These are phyloP conservation scores for Coemansia javaensis DNA, from an alignment of 192 early-diverging fungal genomes.

Conservation along the genomic window DNA sequence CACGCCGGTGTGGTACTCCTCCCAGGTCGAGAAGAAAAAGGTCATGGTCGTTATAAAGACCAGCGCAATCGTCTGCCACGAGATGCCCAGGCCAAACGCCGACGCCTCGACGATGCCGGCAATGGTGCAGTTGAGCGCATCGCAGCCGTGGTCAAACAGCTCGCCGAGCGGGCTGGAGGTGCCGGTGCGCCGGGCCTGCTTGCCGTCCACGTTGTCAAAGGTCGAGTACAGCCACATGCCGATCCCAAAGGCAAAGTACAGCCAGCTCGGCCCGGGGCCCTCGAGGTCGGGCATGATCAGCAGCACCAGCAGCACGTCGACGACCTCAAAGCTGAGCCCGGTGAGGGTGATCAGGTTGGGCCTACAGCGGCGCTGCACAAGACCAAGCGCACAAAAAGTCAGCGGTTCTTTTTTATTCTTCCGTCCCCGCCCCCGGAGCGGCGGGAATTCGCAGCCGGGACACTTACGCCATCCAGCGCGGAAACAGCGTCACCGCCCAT, in stretches of 20 bases:
- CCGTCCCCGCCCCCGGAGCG: too few species aligned
- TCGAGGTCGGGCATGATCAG: slow-evolving; percentile 65
- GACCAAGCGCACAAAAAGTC: neutral
- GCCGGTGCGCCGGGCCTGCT: slow-evolving; percentile 77
- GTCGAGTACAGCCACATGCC: slow-evolving; percentile 86
- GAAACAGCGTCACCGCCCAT: slow-evolving; percentile 80
- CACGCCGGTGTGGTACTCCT: slow-evolving; percentile 84
- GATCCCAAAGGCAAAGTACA: slow-evolving; percentile 68
- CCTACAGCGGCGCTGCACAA: slow-evolving; percentile 12
- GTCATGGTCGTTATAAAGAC: slow-evolving; percentile 64
- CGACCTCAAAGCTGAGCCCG: slow-evolving; percentile 70
- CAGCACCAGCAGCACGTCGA: slow-evolving; percentile 67
- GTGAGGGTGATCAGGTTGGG: slow-evolving; percentile 82
- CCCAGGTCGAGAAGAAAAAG: slow-evolving; percentile 86
- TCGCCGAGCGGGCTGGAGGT: slow-evolving; percentile 74
- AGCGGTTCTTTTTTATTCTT: too few species aligned
- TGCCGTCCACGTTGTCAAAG: slow-evolving; percentile 86
- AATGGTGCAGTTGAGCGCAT: slow-evolving; percentile 80
- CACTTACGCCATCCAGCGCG: slow-evolving; percentile 91
- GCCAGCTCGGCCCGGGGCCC: slow-evolving; percentile 65
- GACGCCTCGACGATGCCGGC: slow-evolving; percentile 69
- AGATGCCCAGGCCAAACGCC: slow-evolving; percentile 68
- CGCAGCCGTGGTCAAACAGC: slow-evolving; percentile 83
- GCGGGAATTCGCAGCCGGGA: neutral
- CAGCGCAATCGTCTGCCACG: slow-evolving; percentile 57